These are phyloP conservation scores for Brettanomyces sp. DNA, from an alignment of 805 yeast species.

Conservation along the genomic window DNA sequence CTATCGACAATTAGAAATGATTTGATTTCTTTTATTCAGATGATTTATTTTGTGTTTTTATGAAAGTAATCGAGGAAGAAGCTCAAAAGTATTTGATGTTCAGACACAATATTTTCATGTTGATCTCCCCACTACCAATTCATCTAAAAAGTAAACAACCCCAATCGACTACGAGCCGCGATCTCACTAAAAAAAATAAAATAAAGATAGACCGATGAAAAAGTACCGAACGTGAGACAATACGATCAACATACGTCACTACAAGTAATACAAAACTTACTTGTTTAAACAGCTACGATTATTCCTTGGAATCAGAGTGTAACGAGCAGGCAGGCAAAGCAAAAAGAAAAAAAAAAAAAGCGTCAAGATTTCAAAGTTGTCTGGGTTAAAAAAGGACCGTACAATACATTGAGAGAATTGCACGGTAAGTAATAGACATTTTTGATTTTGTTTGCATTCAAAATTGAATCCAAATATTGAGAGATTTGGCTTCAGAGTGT, in stretches of 20 bases:
- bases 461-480: slow-evolving; percentile 76
- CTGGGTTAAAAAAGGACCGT: slow-evolving; percentile 64
- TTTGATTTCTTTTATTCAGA: background rate
- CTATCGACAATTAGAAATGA: background rate
- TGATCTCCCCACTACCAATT: too few species aligned
- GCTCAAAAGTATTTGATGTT: too few species aligned
- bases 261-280: too few species aligned
- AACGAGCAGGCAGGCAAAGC: background rate
- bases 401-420: slow-evolving; percentile 30
- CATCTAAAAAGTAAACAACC: too few species aligned
- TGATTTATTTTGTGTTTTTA: background rate
- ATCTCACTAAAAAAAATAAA: too few species aligned
- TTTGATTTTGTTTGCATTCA: slow-evolving; percentile 70
- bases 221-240: too few species aligned
- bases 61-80: background rate
- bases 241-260: too few species aligned
- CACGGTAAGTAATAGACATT: slow-evolving; percentile 68
- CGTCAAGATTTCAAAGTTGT: slow-evolving; percentile 23
- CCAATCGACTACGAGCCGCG: too few species aligned
- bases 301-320: background rate
- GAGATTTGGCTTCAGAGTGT: slow-evolving; percentile 81
- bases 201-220: too few species aligned
- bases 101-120: too few species aligned
- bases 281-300: too few species aligned
- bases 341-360: background rate